Evolutionary conservation across 768 basidiomycete species (phyloP), one percentile per base, ranked within the genome.

Genomic region (Thelephora ganbajun): DNA sequence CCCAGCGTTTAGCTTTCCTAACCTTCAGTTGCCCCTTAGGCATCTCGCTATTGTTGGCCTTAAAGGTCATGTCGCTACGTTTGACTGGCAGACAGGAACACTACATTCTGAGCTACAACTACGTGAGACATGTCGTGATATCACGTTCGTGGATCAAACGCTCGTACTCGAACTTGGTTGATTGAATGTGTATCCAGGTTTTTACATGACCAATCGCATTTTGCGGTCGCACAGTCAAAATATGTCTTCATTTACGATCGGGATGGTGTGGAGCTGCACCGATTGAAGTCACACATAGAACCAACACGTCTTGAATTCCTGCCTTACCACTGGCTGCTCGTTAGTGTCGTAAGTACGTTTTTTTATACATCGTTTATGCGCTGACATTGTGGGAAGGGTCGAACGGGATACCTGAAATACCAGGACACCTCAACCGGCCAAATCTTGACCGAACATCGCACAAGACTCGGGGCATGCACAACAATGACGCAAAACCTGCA

Each of bases 221-320:
- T 84, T 57, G 94, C 94, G 1, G 92, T 96, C 7, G 94, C 94
- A 0, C 94, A 99, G 65, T 87, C 89, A 64, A 86, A 91, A 70
- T 88, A 94, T 59, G 87, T 85, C 14, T 99, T 87, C 64, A 90
- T 99, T 41, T 98, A 99, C 53, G 96, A 98, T 64, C 76, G 81
- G 30, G 77, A 90, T 54, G 94, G 96, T 18, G 83, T 96, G 12
- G 96, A 98, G 60, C 63, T 99, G 3, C 96, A 98, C 57, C 72
- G 79, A 52, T 69, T 92, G 12, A 83, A 83, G 59, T 69, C 78
- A 0, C 88, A 91, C 55, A 76, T 96, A 51, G 96, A 98, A 57
- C 85, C 90, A 1, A 89, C 87, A 5, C 70, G 83, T 50, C 73
- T 99, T 35, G 89, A 93, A 57, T 98, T 90, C 60, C 71, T 99